Evolutionary conservation across 495 filamentous ascomycete species (phyloP), one percentile per base, ranked within the genome.

Genomic region (Oidiodendron maius): DNA sequence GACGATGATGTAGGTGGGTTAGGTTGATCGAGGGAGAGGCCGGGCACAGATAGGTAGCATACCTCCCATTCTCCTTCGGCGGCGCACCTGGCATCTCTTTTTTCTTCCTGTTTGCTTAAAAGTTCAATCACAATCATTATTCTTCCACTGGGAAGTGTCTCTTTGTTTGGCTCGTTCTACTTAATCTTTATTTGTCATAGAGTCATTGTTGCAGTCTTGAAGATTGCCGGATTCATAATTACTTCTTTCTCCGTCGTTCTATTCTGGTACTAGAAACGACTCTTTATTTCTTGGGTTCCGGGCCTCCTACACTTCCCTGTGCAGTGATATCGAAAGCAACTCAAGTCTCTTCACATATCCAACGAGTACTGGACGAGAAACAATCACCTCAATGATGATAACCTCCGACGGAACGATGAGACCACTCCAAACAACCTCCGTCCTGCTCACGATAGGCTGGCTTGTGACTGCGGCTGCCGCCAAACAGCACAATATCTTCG

Each of bases 381-480:
- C 21, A 47, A 1, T 11, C 36, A 34, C 40, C 15, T 17, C 28
- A 15, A 35, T 1, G 24, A 17, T 18, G 26, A 12, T 10, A 18
- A n/a, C 9, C 3, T 38, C 20, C 26, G 34, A 36, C 41, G 26
- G 41, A 3, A 57, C 15, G 32, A 59, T 59, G 56, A 26, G 48
- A 45, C 40, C 45, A 39, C 28, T 43, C 26, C 26, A 12, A 32
- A 24, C 36, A 10, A 23, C 23, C 40, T 46, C 47, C n/a, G 25
- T 46, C n/a, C 8, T 53, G 36, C 46, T 60, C 42, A 45, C 39
- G 30, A 39, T 50, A 23, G 10, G 49, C 24, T 59, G 44, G 32
- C 40, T 56, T 17, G 32, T 35, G n/a, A 46, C 26, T 15, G 22
- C 43, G n/a, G 38, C 36, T 6, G 35, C 46, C 18, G 52, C 52